These are phyloP conservation scores for Geotrichum ghanense DNA, from an alignment of 805 yeast species.

Conservation along the genomic window DNA sequence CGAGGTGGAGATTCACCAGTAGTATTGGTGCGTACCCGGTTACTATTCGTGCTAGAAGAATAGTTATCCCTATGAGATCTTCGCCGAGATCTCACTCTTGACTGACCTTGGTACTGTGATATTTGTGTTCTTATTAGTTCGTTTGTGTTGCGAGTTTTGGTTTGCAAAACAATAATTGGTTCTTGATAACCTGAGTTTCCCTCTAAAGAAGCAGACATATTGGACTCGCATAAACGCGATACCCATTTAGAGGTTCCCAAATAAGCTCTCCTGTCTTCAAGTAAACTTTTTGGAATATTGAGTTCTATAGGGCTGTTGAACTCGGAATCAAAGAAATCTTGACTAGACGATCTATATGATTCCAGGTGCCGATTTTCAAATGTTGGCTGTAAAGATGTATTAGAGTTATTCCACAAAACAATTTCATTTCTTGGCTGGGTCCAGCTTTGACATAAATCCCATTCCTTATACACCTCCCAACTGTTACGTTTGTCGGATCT, in stretches of 20 bases:
- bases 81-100: neutral
- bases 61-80: neutral
- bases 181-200: neutral
- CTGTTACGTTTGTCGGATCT: neutral
- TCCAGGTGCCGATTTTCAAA: too few species aligned
- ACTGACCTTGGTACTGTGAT: neutral
- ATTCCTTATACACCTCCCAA: neutral
- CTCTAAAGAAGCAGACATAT: neutral
- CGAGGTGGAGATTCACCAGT: neutral
- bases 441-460: neutral
- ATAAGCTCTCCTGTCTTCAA: neutral
- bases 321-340: neutral
- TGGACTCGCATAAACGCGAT: neutral
- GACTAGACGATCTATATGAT: neutral
- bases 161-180: conserved; percentile 1
- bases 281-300: neutral
- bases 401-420: neutral
- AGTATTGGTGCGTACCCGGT: neutral
- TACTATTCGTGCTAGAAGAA: neutral
- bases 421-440: neutral
- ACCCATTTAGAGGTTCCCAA: neutral
- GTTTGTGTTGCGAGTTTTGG: neutral
- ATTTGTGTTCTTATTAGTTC: neutral
- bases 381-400: too few species aligned
- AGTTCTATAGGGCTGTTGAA: neutral